A percentile compares a stretch with the other conserved stretches of the same genome.
These are phyloP conservation scores for Claviceps fusiformis DNA, from an alignment of 2,329 filamentous ascomycete species.

Conservation along the genomic window DNA sequence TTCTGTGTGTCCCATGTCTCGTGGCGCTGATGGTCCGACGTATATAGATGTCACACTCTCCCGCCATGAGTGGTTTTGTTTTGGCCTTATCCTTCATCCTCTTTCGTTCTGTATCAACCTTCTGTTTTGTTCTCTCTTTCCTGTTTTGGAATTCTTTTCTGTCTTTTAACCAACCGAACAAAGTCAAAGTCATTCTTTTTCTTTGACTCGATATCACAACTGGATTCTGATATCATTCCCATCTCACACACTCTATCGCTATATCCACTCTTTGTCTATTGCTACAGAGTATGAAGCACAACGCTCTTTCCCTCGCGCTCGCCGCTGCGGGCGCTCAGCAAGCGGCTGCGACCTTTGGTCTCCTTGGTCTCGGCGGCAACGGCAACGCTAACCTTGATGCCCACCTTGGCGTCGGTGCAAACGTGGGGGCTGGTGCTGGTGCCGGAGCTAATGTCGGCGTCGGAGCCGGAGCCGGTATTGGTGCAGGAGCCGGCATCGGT, in stretches of 20 bases:
- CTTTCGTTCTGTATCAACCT: neutral
- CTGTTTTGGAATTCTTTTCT: conserved; percentile 8
- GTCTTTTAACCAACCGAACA: conserved; percentile 3
- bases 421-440: neutral
- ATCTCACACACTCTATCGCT: conserved; percentile 5
- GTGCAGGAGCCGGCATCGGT: neutral
- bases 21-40: neutral
- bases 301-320: conserved; percentile 31
- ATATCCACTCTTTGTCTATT: neutral
- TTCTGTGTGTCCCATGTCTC: neutral
- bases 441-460: neutral
- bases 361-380: neutral
- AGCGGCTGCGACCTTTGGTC: conserved; percentile 28
- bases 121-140: conserved; percentile 11
- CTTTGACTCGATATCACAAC: conserved; percentile 27
- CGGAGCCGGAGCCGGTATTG: neutral
- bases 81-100: neutral
- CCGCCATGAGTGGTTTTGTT: neutral
- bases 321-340: conserved; percentile 37
- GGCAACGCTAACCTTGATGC: conserved; percentile 5
- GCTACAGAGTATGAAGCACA: conserved; percentile 35
- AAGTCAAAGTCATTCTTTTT: conserved; percentile 45
- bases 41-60: conserved; percentile 4
- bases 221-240: conserved; percentile 1
- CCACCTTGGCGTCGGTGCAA: neutral